Evolutionary conservation across 2,329 filamentous ascomycete species (phyloP).

Genomic region (Monilinia vaccinii-corymbosi): DNA sequence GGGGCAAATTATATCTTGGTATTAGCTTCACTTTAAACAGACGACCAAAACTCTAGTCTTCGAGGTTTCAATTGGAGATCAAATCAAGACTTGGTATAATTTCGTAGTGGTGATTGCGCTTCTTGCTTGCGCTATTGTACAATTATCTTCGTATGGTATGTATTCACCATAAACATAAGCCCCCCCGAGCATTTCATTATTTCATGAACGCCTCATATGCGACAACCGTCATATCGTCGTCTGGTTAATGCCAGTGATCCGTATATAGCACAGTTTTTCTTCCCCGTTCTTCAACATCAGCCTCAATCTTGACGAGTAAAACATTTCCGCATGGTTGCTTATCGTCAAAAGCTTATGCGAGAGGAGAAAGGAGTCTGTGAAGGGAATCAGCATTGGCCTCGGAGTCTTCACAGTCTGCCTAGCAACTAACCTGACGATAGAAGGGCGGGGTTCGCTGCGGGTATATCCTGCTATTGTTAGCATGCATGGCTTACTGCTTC

Average conservation of each 20-base stretch:
- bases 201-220: slow-evolving; percentile 26
- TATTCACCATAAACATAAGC: slow-evolving; percentile 9
- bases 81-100: neutral
- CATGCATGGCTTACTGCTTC: slow-evolving; percentile 2
- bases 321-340: neutral
- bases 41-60: neutral
- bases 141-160: slow-evolving; percentile 20
- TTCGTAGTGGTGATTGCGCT: slow-evolving; percentile 25
- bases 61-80: slow-evolving; percentile 1
- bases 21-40: neutral
- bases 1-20: neutral
- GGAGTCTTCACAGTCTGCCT: neutral
- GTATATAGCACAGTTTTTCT: neutral
- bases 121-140: slow-evolving; percentile 23
- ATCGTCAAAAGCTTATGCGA: slow-evolving; percentile 39
- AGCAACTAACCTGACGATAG: slow-evolving; percentile 55
- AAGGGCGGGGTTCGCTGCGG: slow-evolving; percentile 82
- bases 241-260: neutral
- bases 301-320: neutral
- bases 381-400: slow-evolving; percentile 12
- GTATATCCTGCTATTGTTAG: slow-evolving; percentile 62
- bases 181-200: slow-evolving; percentile 11
- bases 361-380: slow-evolving; percentile 52
- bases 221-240: slow-evolving; percentile 13
- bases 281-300: neutral